Evolutionary conservation across 345 rosid species (phyloP).

Genomic region (Camelina neglecta): DNA sequence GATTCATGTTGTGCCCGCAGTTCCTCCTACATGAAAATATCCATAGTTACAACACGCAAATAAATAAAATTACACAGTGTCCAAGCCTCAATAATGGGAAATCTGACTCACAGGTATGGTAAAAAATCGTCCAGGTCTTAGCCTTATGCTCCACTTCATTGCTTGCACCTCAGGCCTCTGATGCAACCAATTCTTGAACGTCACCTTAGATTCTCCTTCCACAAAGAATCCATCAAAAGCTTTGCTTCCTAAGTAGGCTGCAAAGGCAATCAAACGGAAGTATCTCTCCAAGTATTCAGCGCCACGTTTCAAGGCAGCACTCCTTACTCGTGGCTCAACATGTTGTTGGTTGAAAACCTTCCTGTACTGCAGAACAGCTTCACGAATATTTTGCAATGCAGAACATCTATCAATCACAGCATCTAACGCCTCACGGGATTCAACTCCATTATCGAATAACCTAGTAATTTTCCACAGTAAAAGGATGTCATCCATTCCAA

Average conservation of each 20-base stretch:
- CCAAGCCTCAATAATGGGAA: conserved; percentile 12
- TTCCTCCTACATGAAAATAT: conserved; percentile 64
- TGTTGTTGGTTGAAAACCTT: conserved; percentile 90
- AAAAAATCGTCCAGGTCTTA: conserved; percentile 89
- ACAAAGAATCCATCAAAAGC: conserved; percentile 89
- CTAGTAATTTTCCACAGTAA: conserved; percentile 91
- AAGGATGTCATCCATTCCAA: conserved; percentile 93
- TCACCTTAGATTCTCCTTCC: conserved; percentile 74
- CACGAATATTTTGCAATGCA: conserved; percentile 93
- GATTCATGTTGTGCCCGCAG: conserved; percentile 81
- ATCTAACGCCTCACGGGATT: conserved; percentile 93
- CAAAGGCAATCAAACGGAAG: conserved; percentile 91
- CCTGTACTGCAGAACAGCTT: conserved; percentile 88
- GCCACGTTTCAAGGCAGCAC: conserved; percentile 89
- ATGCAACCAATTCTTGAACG: conserved; percentile 88
- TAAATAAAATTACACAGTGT: neutral
- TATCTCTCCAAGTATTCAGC: conserved; percentile 95
- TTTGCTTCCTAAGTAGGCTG: conserved; percentile 96
- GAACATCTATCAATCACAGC: conserved; percentile 94
- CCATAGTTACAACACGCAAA: conserved; percentile 16
- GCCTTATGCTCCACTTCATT: conserved; percentile 97
- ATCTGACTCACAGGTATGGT: conserved; percentile 72
- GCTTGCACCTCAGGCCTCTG: conserved; percentile 95
- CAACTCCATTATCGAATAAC: conserved; percentile 85
- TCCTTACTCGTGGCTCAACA: conserved; percentile 87